Evolutionary conservation across 2,329 filamentous ascomycete genomes (phyloP).

Genomic region (Helicocarpus griseus): DNA sequence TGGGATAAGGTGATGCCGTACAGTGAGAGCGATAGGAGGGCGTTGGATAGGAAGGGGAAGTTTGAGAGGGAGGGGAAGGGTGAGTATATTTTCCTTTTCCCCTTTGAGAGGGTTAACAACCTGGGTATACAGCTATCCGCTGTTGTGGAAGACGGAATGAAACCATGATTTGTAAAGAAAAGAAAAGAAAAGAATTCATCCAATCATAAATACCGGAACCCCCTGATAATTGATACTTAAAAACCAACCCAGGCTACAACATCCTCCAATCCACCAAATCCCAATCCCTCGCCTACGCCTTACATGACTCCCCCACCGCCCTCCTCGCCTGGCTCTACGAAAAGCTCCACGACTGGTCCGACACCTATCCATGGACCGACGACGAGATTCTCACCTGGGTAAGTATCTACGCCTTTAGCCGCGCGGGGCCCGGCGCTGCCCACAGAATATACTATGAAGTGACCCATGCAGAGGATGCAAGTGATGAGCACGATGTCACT

Average conservation of each 20-base stretch:
- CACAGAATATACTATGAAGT: slow-evolving; percentile 65
- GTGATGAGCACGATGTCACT: slow-evolving; percentile 12
- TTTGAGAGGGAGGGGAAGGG: slow-evolving; percentile 44
- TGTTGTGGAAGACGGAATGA: background rate
- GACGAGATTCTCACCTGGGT: slow-evolving; percentile 71
- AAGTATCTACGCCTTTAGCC: slow-evolving; percentile 61
- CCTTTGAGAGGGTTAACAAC: no score
- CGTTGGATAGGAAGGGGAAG: slow-evolving; percentile 46
- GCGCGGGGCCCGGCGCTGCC: slow-evolving; percentile 58
- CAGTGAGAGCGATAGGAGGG: slow-evolving; percentile 41
- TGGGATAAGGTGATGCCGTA: slow-evolving; percentile 48
- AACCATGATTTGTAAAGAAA: background rate
- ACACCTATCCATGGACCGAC: slow-evolving; percentile 62
- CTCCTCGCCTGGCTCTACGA: slow-evolving; percentile 72
- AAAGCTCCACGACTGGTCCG: slow-evolving; percentile 69
- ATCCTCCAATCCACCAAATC: slow-evolving; percentile 57
- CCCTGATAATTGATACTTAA: no score
- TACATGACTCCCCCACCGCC: slow-evolving; percentile 60
- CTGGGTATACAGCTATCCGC: no score
- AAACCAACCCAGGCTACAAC: slow-evolving; percentile 53
- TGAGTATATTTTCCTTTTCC: background rate
- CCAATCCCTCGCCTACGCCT: slow-evolving; percentile 59
- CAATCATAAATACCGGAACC: no score
- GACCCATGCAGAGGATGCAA: slow-evolving; percentile 28
- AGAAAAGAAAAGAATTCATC: background rate